These are phyloP conservation scores for Centaurea solstitialis DNA, from an alignment of 129 eudicot species.

Conservation along the genomic window DNA sequence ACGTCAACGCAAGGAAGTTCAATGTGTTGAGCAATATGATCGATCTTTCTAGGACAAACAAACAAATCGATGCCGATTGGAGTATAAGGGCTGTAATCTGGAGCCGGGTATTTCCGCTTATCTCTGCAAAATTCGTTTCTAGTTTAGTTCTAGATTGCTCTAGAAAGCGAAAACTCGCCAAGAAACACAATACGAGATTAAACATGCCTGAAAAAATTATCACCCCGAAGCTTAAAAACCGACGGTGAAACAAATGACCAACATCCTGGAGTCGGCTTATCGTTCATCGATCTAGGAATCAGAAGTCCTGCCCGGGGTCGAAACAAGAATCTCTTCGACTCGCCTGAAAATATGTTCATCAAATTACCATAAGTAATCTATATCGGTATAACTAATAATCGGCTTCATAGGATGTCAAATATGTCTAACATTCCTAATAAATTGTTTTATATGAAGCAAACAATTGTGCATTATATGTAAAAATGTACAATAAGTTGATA, in stretches of 20 bases:
- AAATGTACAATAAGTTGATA: neutral
- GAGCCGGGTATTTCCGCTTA: constrained; percentile 64
- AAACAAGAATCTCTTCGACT: constrained; percentile 38
- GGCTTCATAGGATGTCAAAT: neutral
- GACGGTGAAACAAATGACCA: constrained; percentile 77
- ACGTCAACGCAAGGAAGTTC: constrained; percentile 56
- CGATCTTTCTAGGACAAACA: constrained; percentile 61
- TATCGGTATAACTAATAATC: neutral
- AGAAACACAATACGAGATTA: neutral
- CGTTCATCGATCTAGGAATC: constrained; percentile 45
- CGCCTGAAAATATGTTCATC: constrained; percentile 34
- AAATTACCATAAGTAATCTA: neutral
- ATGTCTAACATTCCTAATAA: neutral
- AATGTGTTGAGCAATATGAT: constrained; percentile 76
- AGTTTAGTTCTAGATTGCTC: neutral
- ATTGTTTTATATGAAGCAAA: neutral
- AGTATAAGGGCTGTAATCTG: constrained; percentile 60
- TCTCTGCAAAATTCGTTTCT: constrained; percentile 50
- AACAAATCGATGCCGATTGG: constrained; percentile 81
- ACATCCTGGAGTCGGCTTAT: constrained; percentile 44
- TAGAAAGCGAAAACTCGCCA: neutral
- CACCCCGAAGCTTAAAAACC: constrained; percentile 75
- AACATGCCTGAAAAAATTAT: constrained; percentile 64
- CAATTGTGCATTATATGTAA: too few relatives aligned
- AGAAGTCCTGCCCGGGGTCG: constrained; percentile 57